These are phyloP conservation scores for Amphichorda felina DNA, from an alignment of 2,329 filamentous ascomycete genomes.

Conservation along the genomic window DNA sequence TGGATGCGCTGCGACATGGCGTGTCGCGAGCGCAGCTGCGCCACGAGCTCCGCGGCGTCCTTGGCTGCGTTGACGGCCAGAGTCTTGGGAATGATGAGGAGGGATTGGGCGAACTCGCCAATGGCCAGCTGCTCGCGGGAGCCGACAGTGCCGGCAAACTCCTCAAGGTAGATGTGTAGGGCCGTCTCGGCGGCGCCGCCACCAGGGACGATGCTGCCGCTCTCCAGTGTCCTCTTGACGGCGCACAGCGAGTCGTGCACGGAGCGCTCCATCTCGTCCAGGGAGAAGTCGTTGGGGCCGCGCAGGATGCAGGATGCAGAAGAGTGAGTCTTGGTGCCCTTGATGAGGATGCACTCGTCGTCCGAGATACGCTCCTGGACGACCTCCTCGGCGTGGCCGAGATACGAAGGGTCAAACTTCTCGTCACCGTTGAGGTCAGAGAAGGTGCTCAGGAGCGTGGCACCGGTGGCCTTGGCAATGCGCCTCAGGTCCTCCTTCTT, in stretches of 20 bases:
- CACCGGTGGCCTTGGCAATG: constrained; percentile 92
- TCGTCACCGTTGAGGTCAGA: constrained; percentile 97
- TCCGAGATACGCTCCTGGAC: constrained; percentile 98
- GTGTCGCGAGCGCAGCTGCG: constrained; percentile 87
- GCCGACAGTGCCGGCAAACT: constrained; percentile 94
- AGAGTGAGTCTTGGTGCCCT: constrained; percentile 87
- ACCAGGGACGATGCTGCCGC: constrained; percentile 90
- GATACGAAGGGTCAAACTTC: constrained; percentile 80
- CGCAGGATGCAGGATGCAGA: constrained; percentile 94
- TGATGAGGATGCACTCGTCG: constrained; percentile 94
- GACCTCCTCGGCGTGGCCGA: constrained; percentile 90
- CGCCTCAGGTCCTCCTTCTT: constrained; percentile 97
- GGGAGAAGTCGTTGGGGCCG: constrained; percentile 87
- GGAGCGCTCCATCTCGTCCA: constrained; percentile 99
- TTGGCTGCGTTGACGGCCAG: constrained; percentile 95
- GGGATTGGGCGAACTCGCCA: constrained; percentile 89
- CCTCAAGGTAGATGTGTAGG: constrained; percentile 96
- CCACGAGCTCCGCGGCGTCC: constrained; percentile 88
- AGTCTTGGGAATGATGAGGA: constrained; percentile 92
- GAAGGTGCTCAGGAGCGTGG: constrained; percentile 81
- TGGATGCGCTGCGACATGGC: constrained; percentile 86
- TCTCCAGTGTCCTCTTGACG: constrained; percentile 94
- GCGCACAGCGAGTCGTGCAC: constrained; percentile 94
- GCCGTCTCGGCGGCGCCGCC: constrained; percentile 98
- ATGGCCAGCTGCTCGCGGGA: constrained; percentile 97